These are phyloP conservation scores for Amanita muscaria DNA, from an alignment of 768 basidiomycete species.

Conservation along the genomic window DNA sequence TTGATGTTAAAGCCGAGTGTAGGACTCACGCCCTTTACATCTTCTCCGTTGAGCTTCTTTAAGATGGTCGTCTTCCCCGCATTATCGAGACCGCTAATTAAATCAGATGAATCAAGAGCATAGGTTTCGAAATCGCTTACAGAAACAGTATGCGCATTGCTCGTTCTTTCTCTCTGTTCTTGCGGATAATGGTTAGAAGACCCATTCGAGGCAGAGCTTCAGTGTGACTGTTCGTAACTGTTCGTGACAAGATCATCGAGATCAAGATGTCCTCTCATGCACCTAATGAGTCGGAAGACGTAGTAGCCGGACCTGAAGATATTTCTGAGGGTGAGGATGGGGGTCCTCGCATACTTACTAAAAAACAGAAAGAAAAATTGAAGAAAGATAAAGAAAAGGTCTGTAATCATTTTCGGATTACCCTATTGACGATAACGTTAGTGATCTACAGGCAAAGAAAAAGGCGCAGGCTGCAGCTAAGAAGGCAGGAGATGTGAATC, in stretches of 20 bases:
- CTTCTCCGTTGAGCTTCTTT: conserved; percentile 90
- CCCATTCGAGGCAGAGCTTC: conserved; percentile 57
- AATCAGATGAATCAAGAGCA: too few species aligned
- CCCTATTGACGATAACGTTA: conserved; percentile 5
- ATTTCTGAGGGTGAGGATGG: conserved; percentile 46
- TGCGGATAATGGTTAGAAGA: conserved; percentile 92
- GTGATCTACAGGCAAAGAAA: conserved; percentile 69
- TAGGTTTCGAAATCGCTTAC: too few species aligned
- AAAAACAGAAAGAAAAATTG: conserved; percentile 94
- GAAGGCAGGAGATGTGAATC: conserved; percentile 42
- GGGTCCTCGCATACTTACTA: conserved; percentile 67
- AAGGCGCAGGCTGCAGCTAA: conserved; percentile 89
- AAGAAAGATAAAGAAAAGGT: conserved; percentile 99
- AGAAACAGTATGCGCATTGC: conserved; percentile 96
- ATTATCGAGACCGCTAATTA: conserved; percentile 97
- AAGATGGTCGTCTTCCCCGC: conserved; percentile 98
- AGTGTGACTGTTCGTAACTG: neutral
- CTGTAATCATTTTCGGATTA: conserved; percentile 1
- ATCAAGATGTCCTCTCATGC: conserved; percentile 2
- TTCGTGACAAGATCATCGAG: too few species aligned
- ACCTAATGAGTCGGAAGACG: conserved; percentile 17
- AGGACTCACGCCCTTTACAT: conserved; percentile 80
- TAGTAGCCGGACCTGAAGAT: conserved; percentile 23
- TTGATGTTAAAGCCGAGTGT: conserved; percentile 99
- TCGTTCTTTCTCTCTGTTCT: conserved; percentile 90